phyloP scores from a whole-genome alignment of 2,329 filamentous ascomycete genomes.

The Cladophialophora chaetospira region DNA sequence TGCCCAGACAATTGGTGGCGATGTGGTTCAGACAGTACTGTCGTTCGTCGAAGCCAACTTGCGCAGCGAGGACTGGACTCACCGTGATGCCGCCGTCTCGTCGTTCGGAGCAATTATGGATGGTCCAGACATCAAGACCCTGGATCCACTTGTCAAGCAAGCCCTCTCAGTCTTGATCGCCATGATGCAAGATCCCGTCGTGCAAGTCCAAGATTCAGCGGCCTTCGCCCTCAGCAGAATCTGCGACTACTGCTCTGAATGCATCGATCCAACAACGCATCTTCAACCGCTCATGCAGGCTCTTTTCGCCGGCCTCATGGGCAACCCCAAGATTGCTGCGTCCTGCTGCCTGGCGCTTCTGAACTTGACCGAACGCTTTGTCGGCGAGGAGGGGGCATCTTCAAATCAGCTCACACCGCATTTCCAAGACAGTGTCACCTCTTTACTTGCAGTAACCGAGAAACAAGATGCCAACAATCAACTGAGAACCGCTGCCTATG shows the following conservation, averaged over 20 bases:
- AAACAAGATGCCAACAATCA: constrained; percentile 73
- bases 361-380: constrained; percentile 95
- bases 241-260: constrained; percentile 87
- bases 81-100: constrained; percentile 91
- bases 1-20: constrained; percentile 82
- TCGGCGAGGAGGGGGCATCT: constrained; percentile 74
- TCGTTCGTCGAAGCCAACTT: constrained; percentile 90
- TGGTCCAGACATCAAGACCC: constrained; percentile 86
- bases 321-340: constrained; percentile 92
- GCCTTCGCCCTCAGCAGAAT: constrained; percentile 95
- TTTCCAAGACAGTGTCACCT: constrained; percentile 88
- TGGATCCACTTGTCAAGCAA: constrained; percentile 94
- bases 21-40: constrained; percentile 83
- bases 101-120: constrained; percentile 99
- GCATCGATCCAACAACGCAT: constrained; percentile 82
- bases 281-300: constrained; percentile 83
- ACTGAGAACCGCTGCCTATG: constrained; percentile 92
- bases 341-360: constrained; percentile 99
- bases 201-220: constrained; percentile 93
- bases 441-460: constrained; percentile 82
- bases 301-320: constrained; percentile 85
- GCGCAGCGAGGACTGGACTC: constrained; percentile 88
- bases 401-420: constrained; percentile 85
- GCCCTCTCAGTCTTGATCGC: constrained; percentile 86
- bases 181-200: constrained; percentile 85